Evolutionary conservation across 1,284 basidiomycete species (phyloP).

Genomic region (Boletellus dicymbophilus): DNA sequence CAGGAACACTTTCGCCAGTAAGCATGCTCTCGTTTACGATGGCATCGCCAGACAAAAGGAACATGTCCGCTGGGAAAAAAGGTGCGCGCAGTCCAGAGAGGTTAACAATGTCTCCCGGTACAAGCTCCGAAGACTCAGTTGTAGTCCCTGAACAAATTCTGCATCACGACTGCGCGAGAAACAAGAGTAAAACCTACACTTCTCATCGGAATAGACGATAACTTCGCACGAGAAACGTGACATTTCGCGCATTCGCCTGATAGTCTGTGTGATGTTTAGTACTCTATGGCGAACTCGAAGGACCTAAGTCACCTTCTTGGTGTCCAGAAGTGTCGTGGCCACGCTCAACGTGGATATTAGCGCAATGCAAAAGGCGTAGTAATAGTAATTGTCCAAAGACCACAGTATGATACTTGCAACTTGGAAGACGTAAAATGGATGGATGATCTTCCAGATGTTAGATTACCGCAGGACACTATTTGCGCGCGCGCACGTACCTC

Average conservation of each 20-base stretch:
- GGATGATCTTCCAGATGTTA: constrained; percentile 56
- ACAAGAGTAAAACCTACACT: constrained; percentile 54
- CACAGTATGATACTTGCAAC: constrained; percentile 94
- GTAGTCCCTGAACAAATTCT: constrained; percentile 56
- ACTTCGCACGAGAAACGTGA: constrained; percentile 89
- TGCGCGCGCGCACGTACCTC: constrained; percentile 56
- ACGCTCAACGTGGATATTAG: constrained; percentile 91
- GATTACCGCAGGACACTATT: background rate
- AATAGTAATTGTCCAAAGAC: constrained; percentile 95
- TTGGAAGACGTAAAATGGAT: constrained; percentile 99
- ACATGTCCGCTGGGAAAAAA: constrained; percentile 88
- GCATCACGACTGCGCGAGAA: background rate
- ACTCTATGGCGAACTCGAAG: background rate
- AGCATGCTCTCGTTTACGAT: constrained; percentile 99
- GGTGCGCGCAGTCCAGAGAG: constrained; percentile 77
- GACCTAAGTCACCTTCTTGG: constrained; percentile 67
- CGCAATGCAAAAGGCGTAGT: constrained; percentile 97
- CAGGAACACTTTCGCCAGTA: constrained; percentile 94
- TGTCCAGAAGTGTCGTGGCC: constrained; percentile 88
- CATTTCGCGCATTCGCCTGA: constrained; percentile 96
- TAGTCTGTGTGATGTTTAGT: constrained; percentile 58
- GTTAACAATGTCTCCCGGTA: constrained; percentile 94
- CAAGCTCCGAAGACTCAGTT: constrained; percentile 78
- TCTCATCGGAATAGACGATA: constrained; percentile 70
- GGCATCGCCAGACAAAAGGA: constrained; percentile 93